Evolutionary conservation across 495 filamentous ascomycete species (phyloP).

Genomic region (Penicillium bialowiezense): DNA sequence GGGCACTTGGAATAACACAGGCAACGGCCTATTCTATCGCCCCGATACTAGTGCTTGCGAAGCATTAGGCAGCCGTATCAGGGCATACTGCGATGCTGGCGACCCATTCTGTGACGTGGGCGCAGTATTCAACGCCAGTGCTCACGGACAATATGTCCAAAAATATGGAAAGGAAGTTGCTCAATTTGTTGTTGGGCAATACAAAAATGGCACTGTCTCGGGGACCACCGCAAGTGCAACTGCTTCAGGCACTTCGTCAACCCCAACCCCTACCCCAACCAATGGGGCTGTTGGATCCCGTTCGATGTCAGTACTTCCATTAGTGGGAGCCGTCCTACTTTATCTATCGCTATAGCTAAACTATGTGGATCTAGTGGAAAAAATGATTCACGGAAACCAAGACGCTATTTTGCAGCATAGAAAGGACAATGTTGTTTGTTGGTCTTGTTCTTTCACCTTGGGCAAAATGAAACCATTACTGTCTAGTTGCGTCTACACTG

Average conservation of each 20-base stretch:
- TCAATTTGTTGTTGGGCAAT: neutral
- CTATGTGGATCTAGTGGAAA: neutral
- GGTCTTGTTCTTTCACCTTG: too few species aligned
- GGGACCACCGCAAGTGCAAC: neutral
- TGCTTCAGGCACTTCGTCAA: neutral
- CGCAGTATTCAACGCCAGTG: neutral
- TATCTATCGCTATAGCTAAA: neutral
- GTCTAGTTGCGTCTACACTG: too few species aligned
- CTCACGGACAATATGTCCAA: neutral
- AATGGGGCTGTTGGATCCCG: neutral
- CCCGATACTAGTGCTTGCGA: neutral
- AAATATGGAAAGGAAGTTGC: slow-evolving; percentile 1
- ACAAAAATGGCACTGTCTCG: neutral
- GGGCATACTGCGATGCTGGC: slow-evolving; percentile 2
- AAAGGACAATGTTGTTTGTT: too few species aligned
- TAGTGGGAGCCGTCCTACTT: neutral
- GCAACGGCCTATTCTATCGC: slow-evolving; percentile 3
- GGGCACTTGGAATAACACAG: slow-evolving; percentile 3
- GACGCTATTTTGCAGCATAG: neutral
- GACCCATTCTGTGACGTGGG: slow-evolving; percentile 4
- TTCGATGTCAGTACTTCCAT: neutral
- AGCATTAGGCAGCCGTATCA: neutral
- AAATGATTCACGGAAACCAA: neutral
- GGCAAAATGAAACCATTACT: too few species aligned
- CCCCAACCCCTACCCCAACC: neutral